Evolutionary conservation across 2,329 filamentous ascomycete genomes (phyloP).

Genomic region (Bimuria novae-zelandiae): DNA sequence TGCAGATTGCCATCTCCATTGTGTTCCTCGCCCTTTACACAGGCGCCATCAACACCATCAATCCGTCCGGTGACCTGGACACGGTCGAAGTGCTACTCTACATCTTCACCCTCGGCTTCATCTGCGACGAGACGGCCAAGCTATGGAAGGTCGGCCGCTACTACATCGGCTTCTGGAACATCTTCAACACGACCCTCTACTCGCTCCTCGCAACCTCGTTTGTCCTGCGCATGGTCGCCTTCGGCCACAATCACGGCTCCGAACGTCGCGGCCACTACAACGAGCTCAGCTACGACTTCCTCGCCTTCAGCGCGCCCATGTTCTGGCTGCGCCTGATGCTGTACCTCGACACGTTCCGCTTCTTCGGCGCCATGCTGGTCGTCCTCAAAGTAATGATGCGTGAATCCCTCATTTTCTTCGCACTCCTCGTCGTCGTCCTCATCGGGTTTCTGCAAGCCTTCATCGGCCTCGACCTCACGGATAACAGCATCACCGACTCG

Average conservation of each 20-base stretch:
- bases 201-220: slow-evolving; percentile 77
- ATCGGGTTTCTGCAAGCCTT: slow-evolving; percentile 92
- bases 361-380: slow-evolving; percentile 98
- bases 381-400: slow-evolving; percentile 76
- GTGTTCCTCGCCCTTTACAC: slow-evolving; percentile 87
- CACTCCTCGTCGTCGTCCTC: slow-evolving; percentile 81
- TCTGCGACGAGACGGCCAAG: slow-evolving; percentile 85
- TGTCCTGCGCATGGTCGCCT: slow-evolving; percentile 75
- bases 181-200: slow-evolving; percentile 88
- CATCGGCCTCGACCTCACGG: slow-evolving; percentile 83
- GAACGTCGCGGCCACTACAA: slow-evolving; percentile 68
- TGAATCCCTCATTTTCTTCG: slow-evolving; percentile 91
- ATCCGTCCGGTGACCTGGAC: slow-evolving; percentile 81
- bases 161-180: slow-evolving; percentile 96
- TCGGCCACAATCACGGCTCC: slow-evolving; percentile 62
- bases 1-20: slow-evolving; percentile 83
- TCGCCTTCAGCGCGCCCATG: slow-evolving; percentile 92
- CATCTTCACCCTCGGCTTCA: slow-evolving; percentile 86
- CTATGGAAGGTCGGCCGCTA: slow-evolving; percentile 91
- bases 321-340: slow-evolving; percentile 94
- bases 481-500: slow-evolving; percentile 66
- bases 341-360: slow-evolving; percentile 90
- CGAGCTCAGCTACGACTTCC: slow-evolving; percentile 85
- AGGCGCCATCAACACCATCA: slow-evolving; percentile 90
- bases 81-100: slow-evolving; percentile 83